Evolutionary conservation across 2,329 filamentous ascomycete genomes (phyloP), one percentile per base, ranked within the genome.

Genomic region (Microdochium trichocladiopsis): DNA sequence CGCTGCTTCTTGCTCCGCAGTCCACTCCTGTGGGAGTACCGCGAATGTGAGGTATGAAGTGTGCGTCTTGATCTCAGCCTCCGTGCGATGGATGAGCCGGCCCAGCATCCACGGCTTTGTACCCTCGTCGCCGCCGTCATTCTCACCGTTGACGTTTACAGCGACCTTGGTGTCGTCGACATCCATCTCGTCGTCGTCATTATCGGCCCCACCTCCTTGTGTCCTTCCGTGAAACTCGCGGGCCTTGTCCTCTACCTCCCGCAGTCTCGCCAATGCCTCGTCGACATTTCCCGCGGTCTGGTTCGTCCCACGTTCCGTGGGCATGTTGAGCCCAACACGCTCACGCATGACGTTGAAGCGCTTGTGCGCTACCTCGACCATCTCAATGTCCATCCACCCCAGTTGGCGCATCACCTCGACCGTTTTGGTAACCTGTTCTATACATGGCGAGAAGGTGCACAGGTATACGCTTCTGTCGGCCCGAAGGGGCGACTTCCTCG

Each of bases 31-130:
- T n/a, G 94, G 93, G 55, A 99, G 71, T 2, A 94, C 75, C 0
- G 94, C 94, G 72, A 99, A 99, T 4, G 95, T 88, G 4, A 99
- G 79, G 67, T 99, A 99, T n/a, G 88, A 94, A 0, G 94, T 99
- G 69, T 99, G 94, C 8, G 89, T 94, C 77, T 96, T 96, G 55
- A 97, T 73, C 63, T 99, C 94, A 0, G 84, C 74, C 71, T 99
- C 94, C 0, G 88, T 84, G 23, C 90, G 81, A 61, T 95, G 90
- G 25, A 90, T 79, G 41, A 97, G 64, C 25, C 83, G 81, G 1
- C 94, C 94, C 55, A 92, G 82, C 64, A 87, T 82, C 72, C 86
- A 95, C 1, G 80, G 67, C 56, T 88, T 83, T 47, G 69, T 66
- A 12, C 52, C 45, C 24, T 60, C 54, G 21, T 57, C 51, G 10